Evolutionary conservation across 2,329 filamentous ascomycete genomes (phyloP).

Genomic region (Exophiala bonariae): DNA sequence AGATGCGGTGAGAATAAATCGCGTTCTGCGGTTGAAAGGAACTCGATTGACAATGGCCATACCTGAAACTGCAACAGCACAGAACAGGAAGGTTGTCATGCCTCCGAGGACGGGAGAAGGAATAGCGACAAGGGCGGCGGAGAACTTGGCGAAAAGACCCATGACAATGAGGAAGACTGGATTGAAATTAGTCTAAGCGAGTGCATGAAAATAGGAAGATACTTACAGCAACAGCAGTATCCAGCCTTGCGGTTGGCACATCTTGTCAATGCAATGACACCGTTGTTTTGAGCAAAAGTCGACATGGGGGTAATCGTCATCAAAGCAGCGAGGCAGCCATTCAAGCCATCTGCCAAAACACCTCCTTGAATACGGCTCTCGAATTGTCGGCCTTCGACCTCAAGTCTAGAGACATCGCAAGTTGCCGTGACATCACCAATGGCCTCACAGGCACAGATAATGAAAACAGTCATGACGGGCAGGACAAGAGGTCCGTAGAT

Average conservation of each 20-base stretch:
- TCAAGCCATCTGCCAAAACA: constrained; percentile 66
- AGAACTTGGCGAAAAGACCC: constrained; percentile 71
- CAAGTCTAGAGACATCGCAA: constrained; percentile 63
- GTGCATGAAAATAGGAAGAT: background rate
- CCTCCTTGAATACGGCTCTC: constrained; percentile 70
- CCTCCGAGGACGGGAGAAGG: constrained; percentile 51
- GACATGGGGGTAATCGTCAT: constrained; percentile 69
- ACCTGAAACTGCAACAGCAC: constrained; percentile 64
- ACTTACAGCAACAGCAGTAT: constrained; percentile 56
- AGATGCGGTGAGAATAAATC: constrained; percentile 65
- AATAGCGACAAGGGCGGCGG: constrained; percentile 67
- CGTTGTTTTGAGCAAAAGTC: constrained; percentile 69
- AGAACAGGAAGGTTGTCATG: constrained; percentile 66
- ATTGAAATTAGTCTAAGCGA: constrained; percentile 6
- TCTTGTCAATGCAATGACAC: constrained; percentile 66
- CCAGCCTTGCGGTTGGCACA: constrained; percentile 69
- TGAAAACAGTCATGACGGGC: constrained; percentile 57
- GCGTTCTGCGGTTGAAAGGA: constrained; percentile 64
- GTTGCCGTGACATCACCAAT: constrained; percentile 69
- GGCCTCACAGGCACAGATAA: constrained; percentile 68
- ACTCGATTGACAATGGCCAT: constrained; percentile 65
- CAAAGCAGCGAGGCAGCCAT: constrained; percentile 62
- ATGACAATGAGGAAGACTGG: constrained; percentile 64
- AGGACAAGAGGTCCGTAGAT: constrained; percentile 68
- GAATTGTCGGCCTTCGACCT: constrained; percentile 64